Evolutionary conservation across 208 protist genomes (phyloP).

Genomic region (Crithidia mellificae): DNA sequence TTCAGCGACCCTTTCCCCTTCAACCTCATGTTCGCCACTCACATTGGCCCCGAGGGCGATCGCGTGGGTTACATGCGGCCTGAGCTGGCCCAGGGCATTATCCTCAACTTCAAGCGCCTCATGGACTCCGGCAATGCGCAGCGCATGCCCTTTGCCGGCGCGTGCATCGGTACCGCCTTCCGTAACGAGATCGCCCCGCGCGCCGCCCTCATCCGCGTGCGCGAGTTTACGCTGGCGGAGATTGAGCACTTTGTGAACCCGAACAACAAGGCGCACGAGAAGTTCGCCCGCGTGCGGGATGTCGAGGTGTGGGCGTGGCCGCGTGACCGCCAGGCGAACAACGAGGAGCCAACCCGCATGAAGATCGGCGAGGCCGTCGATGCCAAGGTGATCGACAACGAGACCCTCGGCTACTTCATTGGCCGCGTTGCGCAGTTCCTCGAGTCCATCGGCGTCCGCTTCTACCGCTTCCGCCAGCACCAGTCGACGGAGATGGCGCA

Average conservation of each 20-base stretch:
- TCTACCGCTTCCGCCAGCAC: conserved; percentile 97
- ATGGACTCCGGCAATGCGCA: conserved; percentile 96
- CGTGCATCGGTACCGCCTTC: conserved; percentile 98
- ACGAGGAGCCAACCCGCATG: conserved; percentile 69
- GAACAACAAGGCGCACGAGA: conserved; percentile 94
- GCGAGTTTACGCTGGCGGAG: conserved; percentile 99
- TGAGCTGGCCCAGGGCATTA: conserved; percentile 99
- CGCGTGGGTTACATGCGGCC: conserved; percentile 97
- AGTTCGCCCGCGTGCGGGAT: conserved; percentile 90
- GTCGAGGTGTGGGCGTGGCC: conserved; percentile 84
- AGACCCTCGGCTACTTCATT: conserved; percentile 99
- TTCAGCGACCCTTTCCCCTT: conserved; percentile 97
- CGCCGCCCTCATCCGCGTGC: conserved; percentile 90
- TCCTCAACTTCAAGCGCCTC: conserved; percentile 98
- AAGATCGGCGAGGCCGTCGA: conserved; percentile 88
- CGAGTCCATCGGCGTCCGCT: conserved; percentile 89
- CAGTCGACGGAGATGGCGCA: conserved; percentile 98
- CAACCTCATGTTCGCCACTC: conserved; percentile 99
- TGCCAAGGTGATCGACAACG: conserved; percentile 94
- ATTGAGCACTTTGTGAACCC: conserved; percentile 99
- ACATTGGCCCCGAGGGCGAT: conserved; percentile 97
- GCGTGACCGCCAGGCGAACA: conserved; percentile 76
- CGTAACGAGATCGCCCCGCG: conserved; percentile 99
- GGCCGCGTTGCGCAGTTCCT: conserved; percentile 96
- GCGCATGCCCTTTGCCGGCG: conserved; percentile 98